phyloP scores from a whole-genome alignment of 2,329 filamentous ascomycete genomes.

The Grosmannia huntii region DNA sequence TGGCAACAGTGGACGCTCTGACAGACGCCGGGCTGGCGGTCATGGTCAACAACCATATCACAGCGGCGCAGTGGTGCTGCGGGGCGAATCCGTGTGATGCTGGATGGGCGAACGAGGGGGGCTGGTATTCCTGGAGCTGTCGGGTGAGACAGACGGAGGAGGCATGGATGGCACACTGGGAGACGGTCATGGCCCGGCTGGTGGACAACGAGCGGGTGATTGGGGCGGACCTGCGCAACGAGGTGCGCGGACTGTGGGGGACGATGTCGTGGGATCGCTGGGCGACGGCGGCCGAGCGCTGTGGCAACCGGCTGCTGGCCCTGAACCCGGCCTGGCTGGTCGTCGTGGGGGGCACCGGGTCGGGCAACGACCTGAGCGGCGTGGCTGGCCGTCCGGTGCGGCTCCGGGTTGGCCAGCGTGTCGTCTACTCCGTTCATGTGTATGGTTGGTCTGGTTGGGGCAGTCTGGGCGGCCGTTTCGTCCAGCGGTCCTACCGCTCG shows the following conservation, averaged over 20 bases:
- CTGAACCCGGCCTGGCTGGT: slow-evolving; percentile 54
- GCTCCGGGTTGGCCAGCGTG: slow-evolving; percentile 38
- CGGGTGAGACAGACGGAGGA: slow-evolving; percentile 50
- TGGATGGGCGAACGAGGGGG: slow-evolving; percentile 47
- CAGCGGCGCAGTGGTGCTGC: slow-evolving; percentile 55
- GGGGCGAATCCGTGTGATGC: slow-evolving; percentile 55
- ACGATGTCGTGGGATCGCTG: slow-evolving; percentile 54
- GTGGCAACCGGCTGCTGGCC: slow-evolving; percentile 45
- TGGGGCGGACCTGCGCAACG: slow-evolving; percentile 55
- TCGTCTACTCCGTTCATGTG: slow-evolving; percentile 58
- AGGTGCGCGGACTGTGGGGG: slow-evolving; percentile 56
- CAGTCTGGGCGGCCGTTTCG: slow-evolving; percentile 44
- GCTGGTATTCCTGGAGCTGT: slow-evolving; percentile 30
- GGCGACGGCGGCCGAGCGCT: slow-evolving; percentile 51
- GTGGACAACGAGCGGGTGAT: slow-evolving; percentile 48
- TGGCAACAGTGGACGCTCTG: slow-evolving; percentile 43
- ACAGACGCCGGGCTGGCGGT: slow-evolving; percentile 51
- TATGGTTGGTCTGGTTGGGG: slow-evolving; percentile 63
- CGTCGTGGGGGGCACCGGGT: slow-evolving; percentile 55
- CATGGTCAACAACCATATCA: slow-evolving; percentile 61
- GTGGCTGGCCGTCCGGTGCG: slow-evolving; percentile 41
- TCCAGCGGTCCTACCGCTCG: slow-evolving; percentile 46
- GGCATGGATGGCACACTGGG: slow-evolving; percentile 55
- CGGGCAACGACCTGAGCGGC: slow-evolving; percentile 50
- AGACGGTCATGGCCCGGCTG: slow-evolving; percentile 47